Evolutionary conservation across 768 basidiomycete species (phyloP), one percentile per base, ranked within the genome.

Genomic region (Suillus spraguei): DNA sequence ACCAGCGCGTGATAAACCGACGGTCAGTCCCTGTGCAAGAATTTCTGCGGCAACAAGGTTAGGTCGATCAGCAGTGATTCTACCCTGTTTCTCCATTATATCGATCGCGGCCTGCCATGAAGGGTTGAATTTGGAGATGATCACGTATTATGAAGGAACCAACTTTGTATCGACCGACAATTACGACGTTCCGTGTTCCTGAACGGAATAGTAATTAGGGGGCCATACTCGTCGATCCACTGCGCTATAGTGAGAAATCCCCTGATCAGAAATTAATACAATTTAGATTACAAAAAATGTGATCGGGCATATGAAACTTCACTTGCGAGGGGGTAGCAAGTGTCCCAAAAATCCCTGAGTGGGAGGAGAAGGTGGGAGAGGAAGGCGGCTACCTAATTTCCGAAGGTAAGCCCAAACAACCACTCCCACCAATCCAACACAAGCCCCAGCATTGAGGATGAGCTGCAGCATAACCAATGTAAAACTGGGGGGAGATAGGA

Each of bases 21-120:
- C 0, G 7, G 0, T 2, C 14, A 49, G 14, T 24, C 47, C 47
- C 7, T 13, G 24, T 8, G 24, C 7, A 24, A 49, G 2, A 4
- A 49, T 24, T 14, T 49, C 47, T 24, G 2, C 47, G 22, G 46
- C 46, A 22, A 4, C 13, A 22, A 47, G 5, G 13, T 1, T 11
- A 24, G 47, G 47, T 49, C 47, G 47, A 49, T 24, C 47, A 49
- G 47, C 47, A 2, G 66, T 71, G 0, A 74, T 65, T 1, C 80
- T 82, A 0, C 84, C 84, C 65, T 85, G 82, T 62, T 82, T 81
- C 69, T 86, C 85, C 83, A 86, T 82, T 60, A 86, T 80, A 7
- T 85, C 83, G 1, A 84, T 76, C 6, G 35, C 61, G 8, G 17
- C 52, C 61, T 62, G 32, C 14, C 13, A 41, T 11, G 2, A 20